phyloP scores from a whole-genome alignment of 768 basidiomycete species.

The Tricholomella constricta region DNA sequence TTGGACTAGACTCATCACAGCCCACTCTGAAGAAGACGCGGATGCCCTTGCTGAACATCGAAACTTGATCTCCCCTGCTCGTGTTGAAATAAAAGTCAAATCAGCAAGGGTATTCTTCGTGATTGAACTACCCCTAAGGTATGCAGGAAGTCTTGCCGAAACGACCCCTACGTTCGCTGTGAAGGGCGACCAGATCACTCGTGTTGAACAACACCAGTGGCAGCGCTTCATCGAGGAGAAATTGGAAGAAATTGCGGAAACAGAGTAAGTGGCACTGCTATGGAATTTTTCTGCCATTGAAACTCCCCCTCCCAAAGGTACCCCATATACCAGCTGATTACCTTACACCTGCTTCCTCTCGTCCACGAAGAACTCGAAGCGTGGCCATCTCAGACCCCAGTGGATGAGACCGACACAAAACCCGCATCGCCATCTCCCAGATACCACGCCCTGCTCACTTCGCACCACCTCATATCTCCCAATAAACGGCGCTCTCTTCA shows the following conservation, averaged over 20 bases:
- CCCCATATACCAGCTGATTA: conserved; percentile 61
- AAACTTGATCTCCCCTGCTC: conserved; percentile 23
- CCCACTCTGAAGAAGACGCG: background rate
- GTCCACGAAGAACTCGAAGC: conserved; percentile 43
- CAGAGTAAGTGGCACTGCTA: conserved; percentile 29
- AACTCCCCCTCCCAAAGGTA: conserved; percentile 42
- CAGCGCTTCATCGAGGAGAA: conserved; percentile 40
- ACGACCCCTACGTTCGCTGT: conserved; percentile 34
- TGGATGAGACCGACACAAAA: background rate
- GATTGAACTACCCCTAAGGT: conserved; percentile 20
- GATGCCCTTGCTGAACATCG: conserved; percentile 16
- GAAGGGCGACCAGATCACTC: conserved; percentile 47
- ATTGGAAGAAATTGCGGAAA: conserved; percentile 33
- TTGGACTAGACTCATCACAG: conserved; percentile 4
- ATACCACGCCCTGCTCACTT: conserved; percentile 69
- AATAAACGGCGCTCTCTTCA: conserved; percentile 61
- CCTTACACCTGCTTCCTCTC: conserved; percentile 56
- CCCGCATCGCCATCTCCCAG: conserved; percentile 6
- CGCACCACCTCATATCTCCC: conserved; percentile 71
- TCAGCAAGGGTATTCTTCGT: conserved; percentile 40
- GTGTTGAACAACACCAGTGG: conserved; percentile 54
- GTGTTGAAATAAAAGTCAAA: conserved; percentile 36
- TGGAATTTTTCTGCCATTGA: background rate
- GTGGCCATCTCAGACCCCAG: background rate
- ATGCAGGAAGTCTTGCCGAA: conserved; percentile 10